Conservation (phyloP, 768 basidiomycete species). For the Mycena kentingensis region DNA sequence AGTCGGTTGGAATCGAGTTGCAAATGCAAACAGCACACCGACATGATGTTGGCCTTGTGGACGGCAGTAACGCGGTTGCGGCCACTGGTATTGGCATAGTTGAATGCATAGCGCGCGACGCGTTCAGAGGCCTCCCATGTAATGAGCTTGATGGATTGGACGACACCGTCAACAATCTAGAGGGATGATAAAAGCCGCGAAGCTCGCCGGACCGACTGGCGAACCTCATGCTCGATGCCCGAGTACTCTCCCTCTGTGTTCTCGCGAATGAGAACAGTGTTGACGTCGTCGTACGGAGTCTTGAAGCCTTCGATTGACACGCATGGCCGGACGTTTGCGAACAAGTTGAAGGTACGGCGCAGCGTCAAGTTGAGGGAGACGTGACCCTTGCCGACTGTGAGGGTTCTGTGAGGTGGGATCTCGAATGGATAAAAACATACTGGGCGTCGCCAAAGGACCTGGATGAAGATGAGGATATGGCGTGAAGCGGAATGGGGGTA, state of each 20-base stretch:
- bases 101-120: constrained; percentile 97
- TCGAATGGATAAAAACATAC: constrained; percentile 48
- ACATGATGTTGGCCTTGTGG: constrained; percentile 99
- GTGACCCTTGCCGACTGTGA: constrained; percentile 94
- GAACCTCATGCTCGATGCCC: constrained; percentile 97
- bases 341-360: constrained; percentile 95
- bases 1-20: constrained; percentile 16
- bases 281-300: constrained; percentile 97
- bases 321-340: constrained; percentile 98
- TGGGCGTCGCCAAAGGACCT: constrained; percentile 97
- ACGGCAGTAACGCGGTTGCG: constrained; percentile 95
- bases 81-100: constrained; percentile 89
- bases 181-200: not conserved
- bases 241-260: constrained; percentile 99
- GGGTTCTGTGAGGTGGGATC: constrained; percentile 5
- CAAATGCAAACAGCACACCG: constrained; percentile 29
- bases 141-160: constrained; percentile 99
- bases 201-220: constrained; percentile 49
- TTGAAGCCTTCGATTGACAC: constrained; percentile 95
- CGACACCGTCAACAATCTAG: constrained; percentile 84
- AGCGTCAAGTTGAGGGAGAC: constrained; percentile 97
- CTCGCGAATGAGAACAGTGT: constrained; percentile 97
- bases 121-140: constrained; percentile 99
- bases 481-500: not conserved
- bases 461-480: constrained; percentile 6